A percentile compares a stretch with the other conserved stretches of the same genome.
These are phyloP conservation scores for Bipolaris gigantea DNA, from an alignment of 2,329 filamentous ascomycete genomes.

Conservation along the genomic window DNA sequence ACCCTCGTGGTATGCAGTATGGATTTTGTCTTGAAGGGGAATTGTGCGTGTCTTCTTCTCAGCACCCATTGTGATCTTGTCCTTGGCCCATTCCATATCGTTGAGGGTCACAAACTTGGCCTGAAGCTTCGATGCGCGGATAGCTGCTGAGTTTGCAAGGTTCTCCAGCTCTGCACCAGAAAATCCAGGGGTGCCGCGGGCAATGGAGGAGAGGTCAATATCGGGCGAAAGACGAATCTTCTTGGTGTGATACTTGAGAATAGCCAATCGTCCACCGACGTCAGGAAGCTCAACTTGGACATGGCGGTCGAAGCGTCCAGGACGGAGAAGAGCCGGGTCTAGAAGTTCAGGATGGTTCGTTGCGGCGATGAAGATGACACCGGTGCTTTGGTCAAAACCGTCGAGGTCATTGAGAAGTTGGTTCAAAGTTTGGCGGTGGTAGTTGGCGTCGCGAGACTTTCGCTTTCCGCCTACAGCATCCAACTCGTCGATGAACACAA, in stretches of 20 bases:
- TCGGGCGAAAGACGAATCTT: conserved; percentile 80
- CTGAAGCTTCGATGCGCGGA: conserved; percentile 89
- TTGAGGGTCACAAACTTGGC: conserved; percentile 71
- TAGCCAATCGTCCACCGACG: conserved; percentile 88
- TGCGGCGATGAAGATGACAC: conserved; percentile 92
- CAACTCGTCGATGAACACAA: conserved; percentile 93
- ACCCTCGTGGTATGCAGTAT: conserved; percentile 96
- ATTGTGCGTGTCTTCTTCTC: conserved; percentile 90
- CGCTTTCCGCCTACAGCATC: conserved; percentile 94
- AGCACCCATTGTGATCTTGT: conserved; percentile 96
- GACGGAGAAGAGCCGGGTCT: conserved; percentile 91
- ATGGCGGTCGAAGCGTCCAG: conserved; percentile 93
- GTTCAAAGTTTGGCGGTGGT: conserved; percentile 96
- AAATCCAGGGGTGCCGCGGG: conserved; percentile 84
- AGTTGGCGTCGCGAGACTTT: conserved; percentile 88
- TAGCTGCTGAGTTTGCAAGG: conserved; percentile 92
- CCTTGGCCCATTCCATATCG: conserved; percentile 96
- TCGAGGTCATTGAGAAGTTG: conserved; percentile 96
- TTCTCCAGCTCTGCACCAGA: conserved; percentile 97
- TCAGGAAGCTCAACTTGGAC: conserved; percentile 88
- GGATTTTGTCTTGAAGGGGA: conserved; percentile 87
- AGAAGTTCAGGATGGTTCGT: conserved; percentile 95
- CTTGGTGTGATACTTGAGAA: conserved; percentile 89
- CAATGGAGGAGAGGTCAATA: conserved; percentile 81
- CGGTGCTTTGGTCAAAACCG: conserved; percentile 91